phyloP scores from a whole-genome alignment of 2,329 filamentous ascomycete genomes.

The Colletotrichum siamense region DNA sequence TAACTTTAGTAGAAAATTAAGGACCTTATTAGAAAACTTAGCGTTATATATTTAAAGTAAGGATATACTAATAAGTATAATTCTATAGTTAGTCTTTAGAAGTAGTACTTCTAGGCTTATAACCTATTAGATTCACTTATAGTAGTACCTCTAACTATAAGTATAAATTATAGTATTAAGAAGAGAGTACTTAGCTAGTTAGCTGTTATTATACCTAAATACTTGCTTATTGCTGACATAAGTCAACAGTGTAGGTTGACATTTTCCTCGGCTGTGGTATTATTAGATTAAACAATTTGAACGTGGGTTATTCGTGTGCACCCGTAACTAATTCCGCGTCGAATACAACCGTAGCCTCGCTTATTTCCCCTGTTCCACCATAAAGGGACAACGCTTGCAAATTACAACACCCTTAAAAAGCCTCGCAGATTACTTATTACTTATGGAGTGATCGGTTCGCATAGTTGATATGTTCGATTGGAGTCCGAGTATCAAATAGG shows the following conservation, averaged over 20 bases:
- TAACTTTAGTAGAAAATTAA: no score
- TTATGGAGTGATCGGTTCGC: not conserved
- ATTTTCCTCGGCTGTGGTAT: accelerated
- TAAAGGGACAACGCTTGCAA: not conserved
- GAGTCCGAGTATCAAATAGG: not conserved
- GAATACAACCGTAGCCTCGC: not conserved
- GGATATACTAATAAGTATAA: no score
- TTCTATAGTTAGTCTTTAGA: no score
- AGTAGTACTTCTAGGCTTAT: no score
- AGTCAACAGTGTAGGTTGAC: not conserved
- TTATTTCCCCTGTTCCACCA: not conserved
- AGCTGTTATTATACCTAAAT: no score
- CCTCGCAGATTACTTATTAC: not conserved
- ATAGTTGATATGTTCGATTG: not conserved
- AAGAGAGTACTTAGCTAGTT: no score
- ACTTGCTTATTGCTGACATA: no score
- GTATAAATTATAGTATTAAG: no score
- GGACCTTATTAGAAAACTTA: no score
- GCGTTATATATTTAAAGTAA: no score
- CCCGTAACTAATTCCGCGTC: not conserved
- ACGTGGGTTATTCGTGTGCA: not conserved
- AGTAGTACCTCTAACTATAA: no score
- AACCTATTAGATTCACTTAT: no score
- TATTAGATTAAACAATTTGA: not conserved
- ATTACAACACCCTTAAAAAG: not conserved